A percentile compares a stretch with the other conserved stretches of the same genome.
These are phyloP conservation scores for Gossypium rotundifolium DNA, from an alignment of 345 rosid species.

Conservation along the genomic window DNA sequence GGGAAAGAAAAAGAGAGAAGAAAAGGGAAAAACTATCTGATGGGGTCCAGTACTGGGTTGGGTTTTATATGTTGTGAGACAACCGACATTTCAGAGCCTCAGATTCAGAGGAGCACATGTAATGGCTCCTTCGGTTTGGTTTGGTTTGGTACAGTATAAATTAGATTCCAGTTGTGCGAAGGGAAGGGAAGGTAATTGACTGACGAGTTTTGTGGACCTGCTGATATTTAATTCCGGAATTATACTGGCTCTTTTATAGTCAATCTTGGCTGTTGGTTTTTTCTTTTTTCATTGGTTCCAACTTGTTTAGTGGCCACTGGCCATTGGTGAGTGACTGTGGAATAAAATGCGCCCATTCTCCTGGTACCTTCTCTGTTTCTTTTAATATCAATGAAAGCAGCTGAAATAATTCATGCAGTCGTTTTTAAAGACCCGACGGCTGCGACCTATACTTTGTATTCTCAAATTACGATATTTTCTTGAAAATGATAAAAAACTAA, in stretches of 20 bases:
- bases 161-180: neutral
- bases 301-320: neutral
- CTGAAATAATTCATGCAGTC: neutral
- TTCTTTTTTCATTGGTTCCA: neutral
- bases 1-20: neutral
- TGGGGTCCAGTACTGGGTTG: neutral
- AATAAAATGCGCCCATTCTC: neutral
- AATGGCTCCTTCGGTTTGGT: neutral
- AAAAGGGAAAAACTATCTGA: conserved; percentile 1
- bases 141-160: no score
- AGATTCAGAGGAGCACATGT: neutral
- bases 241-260: neutral
- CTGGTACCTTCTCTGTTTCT: neutral
- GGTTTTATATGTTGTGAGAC: conserved; percentile 26
- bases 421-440: no score
- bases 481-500: no score
- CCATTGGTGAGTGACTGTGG: neutral
- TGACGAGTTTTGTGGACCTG: neutral
- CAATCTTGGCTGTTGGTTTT: neutral
- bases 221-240: neutral
- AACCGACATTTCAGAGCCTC: conserved; percentile 4
- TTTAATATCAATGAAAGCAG: neutral
- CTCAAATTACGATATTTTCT: no score
- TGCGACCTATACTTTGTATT: no score
- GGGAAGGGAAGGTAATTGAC: neutral